These are phyloP conservation scores for Coffea humblotiana DNA, from an alignment of 305 asterid species.

Conservation along the genomic window DNA sequence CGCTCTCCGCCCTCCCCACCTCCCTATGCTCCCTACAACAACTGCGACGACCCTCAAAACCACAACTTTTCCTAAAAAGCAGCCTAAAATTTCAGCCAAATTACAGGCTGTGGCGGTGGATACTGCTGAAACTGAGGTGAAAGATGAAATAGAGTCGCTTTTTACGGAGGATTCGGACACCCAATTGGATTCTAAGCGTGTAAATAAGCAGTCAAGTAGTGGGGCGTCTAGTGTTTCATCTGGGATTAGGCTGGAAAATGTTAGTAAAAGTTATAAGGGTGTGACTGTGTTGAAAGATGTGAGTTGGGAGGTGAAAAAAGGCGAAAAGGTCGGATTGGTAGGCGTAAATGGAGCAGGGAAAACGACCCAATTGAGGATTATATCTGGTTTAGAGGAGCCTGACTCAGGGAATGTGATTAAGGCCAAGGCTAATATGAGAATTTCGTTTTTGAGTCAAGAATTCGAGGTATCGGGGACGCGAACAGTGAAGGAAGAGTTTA, in stretches of 20 bases:
- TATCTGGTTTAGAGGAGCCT: constrained; percentile 85
- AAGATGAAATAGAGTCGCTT: constrained; percentile 71
- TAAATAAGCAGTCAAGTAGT: constrained; percentile 35
- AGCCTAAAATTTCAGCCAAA: constrained; percentile 39
- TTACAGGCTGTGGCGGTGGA: constrained; percentile 68
- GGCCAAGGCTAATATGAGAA: constrained; percentile 77
- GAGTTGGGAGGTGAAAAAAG: constrained; percentile 92
- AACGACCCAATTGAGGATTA: constrained; percentile 90
- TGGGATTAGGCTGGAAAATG: constrained; percentile 84
- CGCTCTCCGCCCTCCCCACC: constrained; percentile 15
- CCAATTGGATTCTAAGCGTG: constrained; percentile 45
- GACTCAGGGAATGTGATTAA: constrained; percentile 90
- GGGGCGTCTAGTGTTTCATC: constrained; percentile 91
- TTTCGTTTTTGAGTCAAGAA: constrained; percentile 88
- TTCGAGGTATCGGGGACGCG: constrained; percentile 76
- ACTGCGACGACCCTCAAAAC: constrained; percentile 44
- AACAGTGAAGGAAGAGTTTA: constrained; percentile 87
- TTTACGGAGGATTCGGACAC: constrained; percentile 43
- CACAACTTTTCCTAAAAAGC: constrained; percentile 19
- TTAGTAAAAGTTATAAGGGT: constrained; percentile 79
- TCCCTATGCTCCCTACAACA: constrained; percentile 34
- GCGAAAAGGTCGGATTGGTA: constrained; percentile 90
- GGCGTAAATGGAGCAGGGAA: constrained; percentile 99
- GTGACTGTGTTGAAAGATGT: constrained; percentile 77
- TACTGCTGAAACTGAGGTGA: constrained; percentile 49